These are phyloP conservation scores for Exophiala lecanii-corni DNA, from an alignment of 2,329 filamentous ascomycete genomes.

Conservation along the genomic window DNA sequence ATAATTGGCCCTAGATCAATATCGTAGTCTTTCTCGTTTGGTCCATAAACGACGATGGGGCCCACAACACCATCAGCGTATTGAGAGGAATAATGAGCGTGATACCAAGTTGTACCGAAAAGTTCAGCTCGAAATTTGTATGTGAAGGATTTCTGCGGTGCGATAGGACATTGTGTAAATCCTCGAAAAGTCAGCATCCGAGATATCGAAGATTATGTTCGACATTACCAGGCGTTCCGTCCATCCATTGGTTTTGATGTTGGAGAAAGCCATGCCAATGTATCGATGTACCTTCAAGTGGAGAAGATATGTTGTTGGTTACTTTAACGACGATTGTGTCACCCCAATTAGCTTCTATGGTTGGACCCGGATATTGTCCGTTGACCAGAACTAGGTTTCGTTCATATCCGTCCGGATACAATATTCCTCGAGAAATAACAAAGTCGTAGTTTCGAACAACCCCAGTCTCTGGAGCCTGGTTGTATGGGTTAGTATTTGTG, in stretches of 20 bases:
- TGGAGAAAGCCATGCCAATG: conserved; percentile 40
- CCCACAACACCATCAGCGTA: conserved; percentile 37
- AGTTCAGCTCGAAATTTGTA: conserved; percentile 59
- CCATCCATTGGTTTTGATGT: conserved; percentile 33
- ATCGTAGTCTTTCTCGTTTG: conserved; percentile 3
- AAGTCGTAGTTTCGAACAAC: conserved; percentile 15
- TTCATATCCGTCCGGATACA: conserved; percentile 16
- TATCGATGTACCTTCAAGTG: conserved; percentile 34
- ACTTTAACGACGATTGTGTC: conserved; percentile 31
- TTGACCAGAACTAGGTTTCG: conserved; percentile 41
- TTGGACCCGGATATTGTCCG: conserved; percentile 61
- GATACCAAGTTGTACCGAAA: conserved; percentile 60
- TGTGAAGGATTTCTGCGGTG: conserved; percentile 57
- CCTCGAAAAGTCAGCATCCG: too few species aligned
- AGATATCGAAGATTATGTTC: not conserved
- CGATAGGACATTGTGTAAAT: conserved; percentile 64
- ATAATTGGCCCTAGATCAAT: conserved; percentile 3
- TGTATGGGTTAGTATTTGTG: conserved; percentile 18
- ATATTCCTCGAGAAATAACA: conserved; percentile 8
- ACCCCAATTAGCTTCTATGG: conserved; percentile 34
- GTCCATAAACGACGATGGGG: conserved; percentile 8
- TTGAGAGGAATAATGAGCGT: conserved; percentile 60
- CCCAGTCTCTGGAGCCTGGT: conserved; percentile 12
- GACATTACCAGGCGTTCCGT: conserved; percentile 38
- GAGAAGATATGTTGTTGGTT: conserved; percentile 31